Conservation (phyloP, 306 rosid species). For the Neltuma alba region DNA sequence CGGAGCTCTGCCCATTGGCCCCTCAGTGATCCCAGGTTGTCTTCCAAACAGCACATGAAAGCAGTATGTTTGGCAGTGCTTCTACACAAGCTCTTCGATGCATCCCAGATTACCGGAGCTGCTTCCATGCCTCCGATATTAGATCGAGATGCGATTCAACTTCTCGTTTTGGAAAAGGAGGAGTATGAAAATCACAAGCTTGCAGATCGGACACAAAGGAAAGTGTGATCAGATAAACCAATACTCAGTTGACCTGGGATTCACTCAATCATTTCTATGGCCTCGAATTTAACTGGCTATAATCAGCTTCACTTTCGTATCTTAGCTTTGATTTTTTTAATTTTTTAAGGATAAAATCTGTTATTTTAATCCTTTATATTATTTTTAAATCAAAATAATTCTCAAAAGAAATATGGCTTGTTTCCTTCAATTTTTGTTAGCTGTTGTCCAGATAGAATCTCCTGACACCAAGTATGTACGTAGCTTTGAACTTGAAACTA, state of each 20-base stretch:
- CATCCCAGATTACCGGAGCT: neutral
- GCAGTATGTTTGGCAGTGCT: neutral
- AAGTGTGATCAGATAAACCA: neutral
- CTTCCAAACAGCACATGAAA: neutral
- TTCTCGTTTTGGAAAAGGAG: neutral
- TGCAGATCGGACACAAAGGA: neutral
- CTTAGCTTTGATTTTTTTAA: too few relatives aligned
- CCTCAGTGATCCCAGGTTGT: slow-evolving; percentile 1
- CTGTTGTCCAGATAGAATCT: neutral
- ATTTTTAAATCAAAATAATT: too few relatives aligned
- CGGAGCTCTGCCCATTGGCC: neutral
- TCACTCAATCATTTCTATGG: neutral
- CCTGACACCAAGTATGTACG: too few relatives aligned
- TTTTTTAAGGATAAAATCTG: too few relatives aligned
- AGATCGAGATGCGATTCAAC: neutral
- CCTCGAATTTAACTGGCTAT: neutral
- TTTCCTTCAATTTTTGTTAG: too few relatives aligned
- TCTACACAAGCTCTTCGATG: neutral
- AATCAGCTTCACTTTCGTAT: neutral
- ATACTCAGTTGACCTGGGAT: neutral
- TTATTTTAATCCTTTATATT: neutral
- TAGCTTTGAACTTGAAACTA: too few relatives aligned
- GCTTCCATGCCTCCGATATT: neutral
- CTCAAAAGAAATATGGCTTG: too few relatives aligned
- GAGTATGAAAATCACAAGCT: neutral